A percentile compares a stretch with the other conserved stretches of the same genome.
Conservation (phyloP, 2,329 filamentous ascomycete genomes). For the Pleomassaria siparia region DNA sequence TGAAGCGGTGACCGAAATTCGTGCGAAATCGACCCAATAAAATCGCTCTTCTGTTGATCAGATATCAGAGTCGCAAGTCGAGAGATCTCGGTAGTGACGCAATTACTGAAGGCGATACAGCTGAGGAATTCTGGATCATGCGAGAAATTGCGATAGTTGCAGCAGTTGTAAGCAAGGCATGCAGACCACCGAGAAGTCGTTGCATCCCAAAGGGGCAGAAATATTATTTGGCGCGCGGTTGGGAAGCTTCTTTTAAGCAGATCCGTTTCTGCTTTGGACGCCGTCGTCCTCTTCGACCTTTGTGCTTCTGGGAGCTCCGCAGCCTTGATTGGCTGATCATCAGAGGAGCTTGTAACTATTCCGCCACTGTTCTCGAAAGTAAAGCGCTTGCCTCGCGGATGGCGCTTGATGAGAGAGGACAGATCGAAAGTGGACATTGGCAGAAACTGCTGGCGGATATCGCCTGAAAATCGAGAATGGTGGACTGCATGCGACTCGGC, state of each 20-base stretch:
- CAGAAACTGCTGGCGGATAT: conserved; percentile 7
- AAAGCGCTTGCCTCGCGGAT: conserved; percentile 40
- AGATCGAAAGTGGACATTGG: conserved; percentile 19
- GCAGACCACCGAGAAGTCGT: conserved; percentile 50
- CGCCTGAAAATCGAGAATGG: neutral
- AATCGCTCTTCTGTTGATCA: conserved; percentile 53
- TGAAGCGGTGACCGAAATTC: conserved; percentile 52
- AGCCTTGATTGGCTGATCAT: conserved; percentile 13
- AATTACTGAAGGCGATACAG: conserved; percentile 47
- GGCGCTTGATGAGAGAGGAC: conserved; percentile 22
- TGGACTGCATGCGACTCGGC: neutral
- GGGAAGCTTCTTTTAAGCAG: conserved; percentile 46
- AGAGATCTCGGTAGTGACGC: conserved; percentile 45
- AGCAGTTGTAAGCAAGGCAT: conserved; percentile 48
- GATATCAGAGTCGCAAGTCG: conserved; percentile 43
- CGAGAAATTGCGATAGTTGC: conserved; percentile 26
- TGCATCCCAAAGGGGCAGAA: conserved; percentile 56
- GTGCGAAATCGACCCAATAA: conserved; percentile 53
- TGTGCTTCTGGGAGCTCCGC: neutral
- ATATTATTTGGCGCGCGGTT: conserved; percentile 49
- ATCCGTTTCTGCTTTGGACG: conserved; percentile 22
- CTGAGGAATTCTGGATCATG: conserved; percentile 45
- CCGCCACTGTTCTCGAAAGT: conserved; percentile 28
- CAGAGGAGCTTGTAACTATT: conserved; percentile 25
- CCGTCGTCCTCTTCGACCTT: conserved; percentile 16